Evolutionary conservation across 768 basidiomycete species (phyloP).

Genomic region (Pulveroboletus sp.): DNA sequence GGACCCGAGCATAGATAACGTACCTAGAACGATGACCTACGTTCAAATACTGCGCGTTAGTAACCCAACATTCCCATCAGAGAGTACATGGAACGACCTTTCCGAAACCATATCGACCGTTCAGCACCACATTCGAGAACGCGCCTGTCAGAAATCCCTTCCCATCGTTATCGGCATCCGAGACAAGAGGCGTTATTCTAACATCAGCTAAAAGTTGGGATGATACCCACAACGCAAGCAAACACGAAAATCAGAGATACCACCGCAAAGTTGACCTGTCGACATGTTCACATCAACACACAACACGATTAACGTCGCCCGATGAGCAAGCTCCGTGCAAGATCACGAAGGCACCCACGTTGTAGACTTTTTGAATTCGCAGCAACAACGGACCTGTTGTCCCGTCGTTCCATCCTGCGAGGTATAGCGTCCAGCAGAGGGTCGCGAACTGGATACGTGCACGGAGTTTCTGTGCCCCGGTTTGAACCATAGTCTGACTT

Average conservation of each 20-base stretch:
- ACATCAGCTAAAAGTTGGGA: neutral
- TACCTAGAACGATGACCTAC: conserved; percentile 29
- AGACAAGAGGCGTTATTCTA: neutral
- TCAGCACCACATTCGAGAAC: conserved; percentile 26
- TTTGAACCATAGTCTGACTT: conserved; percentile 1
- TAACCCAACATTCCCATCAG: neutral
- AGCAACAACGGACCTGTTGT: conserved; percentile 37
- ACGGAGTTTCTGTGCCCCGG: conserved; percentile 19
- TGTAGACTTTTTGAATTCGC: conserved; percentile 34
- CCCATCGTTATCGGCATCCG: neutral
- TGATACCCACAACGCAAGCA: conserved; percentile 32
- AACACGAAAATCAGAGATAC: conserved; percentile 43
- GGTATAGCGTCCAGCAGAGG: conserved; percentile 33
- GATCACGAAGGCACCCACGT: conserved; percentile 19
- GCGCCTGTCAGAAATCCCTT: conserved; percentile 34
- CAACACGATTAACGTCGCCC: neutral
- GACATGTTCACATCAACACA: neutral
- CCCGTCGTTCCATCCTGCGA: conserved; percentile 38
- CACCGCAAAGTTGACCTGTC: conserved; percentile 34
- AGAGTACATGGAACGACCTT: conserved; percentile 19
- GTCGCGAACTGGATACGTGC: conserved; percentile 30
- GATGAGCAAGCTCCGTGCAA: neutral
- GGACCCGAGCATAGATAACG: neutral
- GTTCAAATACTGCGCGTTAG: neutral
- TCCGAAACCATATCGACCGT: conserved; percentile 31